Percentiles rank a stretch among this genome's conserved stretches.
Evolutionary conservation across 345 rosid species (phyloP).

Genomic region (Toxicodendron radicans): DNA sequence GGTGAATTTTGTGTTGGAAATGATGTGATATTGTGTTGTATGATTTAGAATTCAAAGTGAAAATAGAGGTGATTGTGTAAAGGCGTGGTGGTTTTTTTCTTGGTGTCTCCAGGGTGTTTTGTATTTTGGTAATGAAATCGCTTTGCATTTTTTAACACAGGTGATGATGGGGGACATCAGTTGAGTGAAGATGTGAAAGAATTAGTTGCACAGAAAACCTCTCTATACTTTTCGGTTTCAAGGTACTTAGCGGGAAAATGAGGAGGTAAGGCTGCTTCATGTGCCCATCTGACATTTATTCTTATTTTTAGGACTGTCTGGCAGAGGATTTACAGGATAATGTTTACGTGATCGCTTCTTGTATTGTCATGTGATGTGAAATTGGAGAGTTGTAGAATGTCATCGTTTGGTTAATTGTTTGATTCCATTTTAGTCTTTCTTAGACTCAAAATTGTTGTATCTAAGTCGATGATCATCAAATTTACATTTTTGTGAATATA

Average conservation of each 20-base stretch:
- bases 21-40: no score
- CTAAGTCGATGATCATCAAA: slow-evolving; percentile 28
- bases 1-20: no score
- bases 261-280: slow-evolving; percentile 31
- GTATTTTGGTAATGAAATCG: no score
- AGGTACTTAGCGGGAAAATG: slow-evolving; percentile 18
- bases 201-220: no score
- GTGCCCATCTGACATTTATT: slow-evolving; percentile 29
- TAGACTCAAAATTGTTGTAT: slow-evolving; percentile 41
- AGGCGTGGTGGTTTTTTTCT: no score
- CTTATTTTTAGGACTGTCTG: slow-evolving; percentile 12
- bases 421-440: slow-evolving; percentile 24
- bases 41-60: no score
- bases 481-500: slow-evolving; percentile 36
- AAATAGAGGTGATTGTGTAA: no score
- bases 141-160: no score
- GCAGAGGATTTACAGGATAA: slow-evolving; percentile 30
- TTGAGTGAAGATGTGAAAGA: no score
- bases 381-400: slow-evolving; percentile 34
- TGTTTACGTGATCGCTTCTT: slow-evolving; percentile 32
- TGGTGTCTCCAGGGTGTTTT: no score
- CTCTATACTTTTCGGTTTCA: background rate
- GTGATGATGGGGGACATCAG: no score
- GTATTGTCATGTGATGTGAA: slow-evolving; percentile 44
- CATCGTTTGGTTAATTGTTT: slow-evolving; percentile 25